phyloP scores from a whole-genome alignment of 164 flowering plant species.

The Stephania yunnanensis region DNA sequence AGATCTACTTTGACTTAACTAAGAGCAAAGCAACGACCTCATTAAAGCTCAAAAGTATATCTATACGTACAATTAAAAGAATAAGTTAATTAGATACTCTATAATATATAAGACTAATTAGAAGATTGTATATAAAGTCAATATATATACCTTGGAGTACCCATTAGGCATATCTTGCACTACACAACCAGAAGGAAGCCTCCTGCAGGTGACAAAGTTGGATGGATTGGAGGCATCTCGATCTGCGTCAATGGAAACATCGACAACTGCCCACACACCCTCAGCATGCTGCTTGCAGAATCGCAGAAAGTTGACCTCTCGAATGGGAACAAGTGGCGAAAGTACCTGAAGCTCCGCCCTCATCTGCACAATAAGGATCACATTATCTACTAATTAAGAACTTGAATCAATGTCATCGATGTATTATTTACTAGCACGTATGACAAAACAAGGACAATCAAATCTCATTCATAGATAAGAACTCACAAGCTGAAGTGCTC shows the following conservation, averaged over 20 bases:
- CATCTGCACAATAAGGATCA: conserved; percentile 44
- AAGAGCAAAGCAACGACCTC: conserved; percentile 17
- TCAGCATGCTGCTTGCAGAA: conserved; percentile 98
- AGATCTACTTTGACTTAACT: conserved; percentile 17
- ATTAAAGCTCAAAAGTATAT: conserved; percentile 28
- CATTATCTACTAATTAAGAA: neutral
- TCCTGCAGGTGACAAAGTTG: conserved; percentile 49
- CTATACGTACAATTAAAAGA: neutral
- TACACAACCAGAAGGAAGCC: conserved; percentile 94
- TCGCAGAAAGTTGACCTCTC: conserved; percentile 74
- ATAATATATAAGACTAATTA: neutral
- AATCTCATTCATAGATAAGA: neutral
- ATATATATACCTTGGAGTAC: conserved; percentile 76
- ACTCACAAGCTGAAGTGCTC: conserved; percentile 75
- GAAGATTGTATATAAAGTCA: neutral
- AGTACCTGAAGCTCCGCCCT: conserved; percentile 89
- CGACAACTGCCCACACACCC: conserved; percentile 99
- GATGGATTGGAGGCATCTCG: conserved; percentile 50
- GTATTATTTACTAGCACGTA: no score
- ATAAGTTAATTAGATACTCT: neutral
- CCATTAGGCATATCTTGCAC: conserved; percentile 99
- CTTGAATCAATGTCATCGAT: neutral
- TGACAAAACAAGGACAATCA: neutral
- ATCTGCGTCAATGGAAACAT: conserved; percentile 71
- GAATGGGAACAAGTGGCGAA: conserved; percentile 90